A percentile compares a stretch with the other conserved stretches of the same genome.
Evolutionary conservation across 2,329 filamentous ascomycete genomes (phyloP).

Genomic region (Xylariaceae sp.): DNA sequence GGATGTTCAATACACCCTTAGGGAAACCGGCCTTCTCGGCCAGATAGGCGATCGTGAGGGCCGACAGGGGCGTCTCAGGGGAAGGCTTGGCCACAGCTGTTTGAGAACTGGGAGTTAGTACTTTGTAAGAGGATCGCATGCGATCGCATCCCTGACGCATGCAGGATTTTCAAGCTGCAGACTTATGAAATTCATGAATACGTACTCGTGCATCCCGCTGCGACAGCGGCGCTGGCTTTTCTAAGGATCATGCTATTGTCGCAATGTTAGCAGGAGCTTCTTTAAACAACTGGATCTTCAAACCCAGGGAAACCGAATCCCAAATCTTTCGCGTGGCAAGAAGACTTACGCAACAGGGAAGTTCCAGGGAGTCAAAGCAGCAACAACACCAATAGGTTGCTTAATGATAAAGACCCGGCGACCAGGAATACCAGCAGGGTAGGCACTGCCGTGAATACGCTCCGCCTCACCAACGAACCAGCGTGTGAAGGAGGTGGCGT

Average conservation of each 20-base stretch:
- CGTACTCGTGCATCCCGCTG: constrained; percentile 33
- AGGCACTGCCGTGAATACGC: constrained; percentile 52
- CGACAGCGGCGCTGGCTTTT: constrained; percentile 43
- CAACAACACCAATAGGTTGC: constrained; percentile 65
- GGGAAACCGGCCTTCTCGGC: constrained; percentile 50
- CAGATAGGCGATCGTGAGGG: constrained; percentile 30
- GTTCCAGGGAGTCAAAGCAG: constrained; percentile 67
- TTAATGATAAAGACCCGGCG: constrained; percentile 67
- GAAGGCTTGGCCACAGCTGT: constrained; percentile 39
- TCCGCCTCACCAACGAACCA: constrained; percentile 53
- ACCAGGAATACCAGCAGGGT: constrained; percentile 54
- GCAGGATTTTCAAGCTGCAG: not conserved
- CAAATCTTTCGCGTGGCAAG: not conserved
- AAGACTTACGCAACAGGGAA: constrained; percentile 54
- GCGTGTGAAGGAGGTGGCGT: constrained; percentile 48
- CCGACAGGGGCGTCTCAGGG: constrained; percentile 34
- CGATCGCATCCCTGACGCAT: not conserved
- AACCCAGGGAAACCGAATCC: too few species aligned
- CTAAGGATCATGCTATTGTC: constrained; percentile 40
- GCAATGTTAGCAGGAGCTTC: not conserved
- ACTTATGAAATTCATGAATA: not conserved
- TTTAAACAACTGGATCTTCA: too few species aligned
- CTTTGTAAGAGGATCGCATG: not conserved
- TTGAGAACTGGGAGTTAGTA: not conserved
- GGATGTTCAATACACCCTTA: constrained; percentile 59